These are phyloP conservation scores for Camillea tinctor DNA, from an alignment of 2,329 filamentous ascomycete genomes.

Conservation along the genomic window DNA sequence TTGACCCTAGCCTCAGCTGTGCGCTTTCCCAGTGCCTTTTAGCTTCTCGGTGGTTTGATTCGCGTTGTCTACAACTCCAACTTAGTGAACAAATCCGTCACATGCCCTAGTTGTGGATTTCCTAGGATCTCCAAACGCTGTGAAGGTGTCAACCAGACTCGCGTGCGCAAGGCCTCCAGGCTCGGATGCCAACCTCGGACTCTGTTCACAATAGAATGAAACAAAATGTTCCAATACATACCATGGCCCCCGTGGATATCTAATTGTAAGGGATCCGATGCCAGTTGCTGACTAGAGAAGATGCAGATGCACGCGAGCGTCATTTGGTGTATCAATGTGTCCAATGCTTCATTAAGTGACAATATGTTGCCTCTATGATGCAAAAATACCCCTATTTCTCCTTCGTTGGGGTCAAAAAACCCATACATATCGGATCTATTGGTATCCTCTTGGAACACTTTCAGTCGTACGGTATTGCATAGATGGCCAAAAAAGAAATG, in stretches of 20 bases:
- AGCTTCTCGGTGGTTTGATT: too few relatives aligned
- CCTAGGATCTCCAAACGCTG: not conserved
- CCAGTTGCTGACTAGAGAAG: not conserved
- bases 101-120: not conserved
- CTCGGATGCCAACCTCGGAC: not conserved
- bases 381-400: not conserved
- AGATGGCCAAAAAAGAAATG: not conserved
- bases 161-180: not conserved
- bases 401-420: not conserved
- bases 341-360: not conserved
- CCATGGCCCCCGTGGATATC: not conserved
- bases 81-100: not conserved
- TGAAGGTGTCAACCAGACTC: not conserved
- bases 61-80: not conserved
- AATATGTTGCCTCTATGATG: not conserved
- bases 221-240: not conserved
- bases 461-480: not conserved
- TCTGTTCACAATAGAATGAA: not conserved
- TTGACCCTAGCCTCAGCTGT: too few relatives aligned
- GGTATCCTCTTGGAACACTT: not conserved
- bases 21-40: too few relatives aligned
- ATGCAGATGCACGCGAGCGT: not conserved
- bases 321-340: not conserved
- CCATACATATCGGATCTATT: not conserved
- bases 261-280: not conserved